Base-by-base conservation (phyloP, 306 rosid genomes). In the Argentina anserina region DNA sequence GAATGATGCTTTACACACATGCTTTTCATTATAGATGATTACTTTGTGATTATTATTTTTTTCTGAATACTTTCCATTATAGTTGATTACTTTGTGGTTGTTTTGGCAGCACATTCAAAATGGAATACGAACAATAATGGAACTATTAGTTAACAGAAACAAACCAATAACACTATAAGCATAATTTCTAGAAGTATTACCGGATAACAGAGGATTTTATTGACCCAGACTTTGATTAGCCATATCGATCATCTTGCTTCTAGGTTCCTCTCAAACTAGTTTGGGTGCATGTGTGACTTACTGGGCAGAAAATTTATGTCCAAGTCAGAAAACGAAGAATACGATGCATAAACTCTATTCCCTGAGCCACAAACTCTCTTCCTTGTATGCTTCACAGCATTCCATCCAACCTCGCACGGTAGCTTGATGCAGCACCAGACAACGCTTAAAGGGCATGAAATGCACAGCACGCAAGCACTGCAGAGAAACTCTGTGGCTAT, bases 241-340 rank as follows among this genome's bases (percentile, higher is more conserved):
- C 18, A 25, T 23, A 55, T 25, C 7, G 61, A 14, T 25, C 15
- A 55, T 55, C 33, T 25, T 55, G 62, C 62, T 25, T 55, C 62
- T 53, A 55, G 62, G 62, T 31, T 1, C 33, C 17, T 55, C 31
- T 25, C 61, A 55, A 55, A 25, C 61, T 50, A 6, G 26, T 9
- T 50, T 50, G 7, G 58, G 12, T 25, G 61, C 31, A 55, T 21
- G 58, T 7, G 0, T 56, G 39, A 67, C 74, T 70, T 70, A 65
- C 58, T 72, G 52, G 67, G 76, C 14, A 67, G 59, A 33, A 21
- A 55, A 73, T 83, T 85, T 4, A 67, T 75, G 68, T 92, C 97
- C 47, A 49, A 50, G 63, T 89, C 97, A 26, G 93, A 92, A 82
- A 92, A 92, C 1, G 90, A 86, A 79, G 96, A 92, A 75, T 89